Conservation (phyloP, 371 early-diverging fungal genomes). For the Blakeslea trispora region DNA sequence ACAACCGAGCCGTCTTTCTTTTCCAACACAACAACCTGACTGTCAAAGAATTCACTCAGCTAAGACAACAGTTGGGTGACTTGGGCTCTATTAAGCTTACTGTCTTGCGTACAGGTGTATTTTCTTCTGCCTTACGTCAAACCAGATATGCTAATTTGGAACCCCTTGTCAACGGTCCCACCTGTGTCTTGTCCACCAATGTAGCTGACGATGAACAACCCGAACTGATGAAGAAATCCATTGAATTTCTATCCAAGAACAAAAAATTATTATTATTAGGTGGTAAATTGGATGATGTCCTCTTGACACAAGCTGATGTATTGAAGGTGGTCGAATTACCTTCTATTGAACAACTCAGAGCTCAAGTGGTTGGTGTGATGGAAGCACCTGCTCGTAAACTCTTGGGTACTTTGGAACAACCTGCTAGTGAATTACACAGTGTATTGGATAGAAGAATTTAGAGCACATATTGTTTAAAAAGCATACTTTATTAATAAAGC, state of each 20-base stretch:
- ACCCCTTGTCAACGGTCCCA: conserved; percentile 59
- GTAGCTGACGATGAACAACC: conserved; percentile 39
- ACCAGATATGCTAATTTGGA: conserved; percentile 60
- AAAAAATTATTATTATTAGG: conserved; percentile 65
- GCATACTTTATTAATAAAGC: conserved; percentile 4
- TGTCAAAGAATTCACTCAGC: conserved; percentile 57
- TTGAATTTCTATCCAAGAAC: conserved; percentile 56
- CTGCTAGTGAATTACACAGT: conserved; percentile 48
- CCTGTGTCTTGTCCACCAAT: conserved; percentile 57
- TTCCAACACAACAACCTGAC: conserved; percentile 73
- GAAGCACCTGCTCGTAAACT: conserved; percentile 61
- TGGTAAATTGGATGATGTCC: conserved; percentile 59
- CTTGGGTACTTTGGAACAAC: conserved; percentile 50
- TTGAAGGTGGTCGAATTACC: conserved; percentile 61
- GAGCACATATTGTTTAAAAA: too few species aligned
- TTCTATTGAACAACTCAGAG: conserved; percentile 51
- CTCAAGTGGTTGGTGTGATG: conserved; percentile 60
- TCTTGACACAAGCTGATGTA: conserved; percentile 57
- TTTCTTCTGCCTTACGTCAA: conserved; percentile 52
- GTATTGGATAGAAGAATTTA: conserved; percentile 49
- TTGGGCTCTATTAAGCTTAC: conserved; percentile 36
- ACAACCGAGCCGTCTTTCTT: conserved; percentile 61
- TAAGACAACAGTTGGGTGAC: conserved; percentile 55
- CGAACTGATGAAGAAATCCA: conserved; percentile 47
- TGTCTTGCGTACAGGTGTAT: conserved; percentile 57